Evolutionary conservation across 305 asterid genomes (phyloP).

Genomic region (Caryopteris hybrid): DNA sequence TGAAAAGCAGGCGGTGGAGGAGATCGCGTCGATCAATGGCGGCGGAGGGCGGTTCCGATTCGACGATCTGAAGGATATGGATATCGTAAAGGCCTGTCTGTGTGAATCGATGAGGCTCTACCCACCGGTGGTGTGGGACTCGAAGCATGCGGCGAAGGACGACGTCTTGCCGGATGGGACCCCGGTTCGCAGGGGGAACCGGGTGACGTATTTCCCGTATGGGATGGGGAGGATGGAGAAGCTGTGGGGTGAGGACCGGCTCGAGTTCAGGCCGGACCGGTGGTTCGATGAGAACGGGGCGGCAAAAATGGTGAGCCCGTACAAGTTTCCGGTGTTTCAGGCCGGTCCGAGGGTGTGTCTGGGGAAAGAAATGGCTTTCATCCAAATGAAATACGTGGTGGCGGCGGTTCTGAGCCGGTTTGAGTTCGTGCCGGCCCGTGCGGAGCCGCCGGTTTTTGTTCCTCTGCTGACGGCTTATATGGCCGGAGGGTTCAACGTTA

Average conservation of each 20-base stretch:
- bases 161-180: slow-evolving; percentile 66
- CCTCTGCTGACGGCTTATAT: slow-evolving; percentile 67
- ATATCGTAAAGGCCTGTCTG: slow-evolving; percentile 41
- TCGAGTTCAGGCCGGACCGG: slow-evolving; percentile 57
- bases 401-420: slow-evolving; percentile 54
- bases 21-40: slow-evolving; percentile 10
- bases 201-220: slow-evolving; percentile 62
- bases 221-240: slow-evolving; percentile 73
- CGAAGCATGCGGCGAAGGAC: slow-evolving; percentile 55
- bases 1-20: slow-evolving; percentile 31
- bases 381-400: slow-evolving; percentile 64
- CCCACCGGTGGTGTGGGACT: slow-evolving; percentile 79
- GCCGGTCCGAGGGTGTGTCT: slow-evolving; percentile 74
- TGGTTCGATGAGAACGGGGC: slow-evolving; percentile 41
- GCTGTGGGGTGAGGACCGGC: slow-evolving; percentile 61
- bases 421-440: slow-evolving; percentile 32
- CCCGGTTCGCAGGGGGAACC: slow-evolving; percentile 34
- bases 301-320: slow-evolving; percentile 38
- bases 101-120: slow-evolving; percentile 69
- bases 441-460: slow-evolving; percentile 43
- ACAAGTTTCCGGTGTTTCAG: slow-evolving; percentile 60
- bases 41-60: slow-evolving; percentile 11
- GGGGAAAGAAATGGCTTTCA: slow-evolving; percentile 69
- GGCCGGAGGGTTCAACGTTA: slow-evolving; percentile 75
- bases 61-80: slow-evolving; percentile 41